Base-by-base conservation (phyloP, 148 eudicot species). In the Mesembryanthemum crystallinum region DNA sequence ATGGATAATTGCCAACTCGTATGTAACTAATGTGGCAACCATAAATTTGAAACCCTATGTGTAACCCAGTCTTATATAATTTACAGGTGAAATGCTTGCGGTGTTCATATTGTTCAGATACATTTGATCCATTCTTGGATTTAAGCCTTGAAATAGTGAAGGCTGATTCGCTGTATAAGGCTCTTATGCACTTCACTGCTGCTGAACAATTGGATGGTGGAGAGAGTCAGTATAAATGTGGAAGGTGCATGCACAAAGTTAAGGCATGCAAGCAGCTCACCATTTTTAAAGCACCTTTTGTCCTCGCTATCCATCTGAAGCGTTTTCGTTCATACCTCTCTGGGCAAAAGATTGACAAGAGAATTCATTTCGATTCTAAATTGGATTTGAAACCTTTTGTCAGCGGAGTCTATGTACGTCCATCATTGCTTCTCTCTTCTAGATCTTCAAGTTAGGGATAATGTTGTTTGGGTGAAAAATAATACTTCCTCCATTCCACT, bases 131-230 rank as follows among this genome's bases (percentile, higher is more conserved):
- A 10, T 95, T 92, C 74, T 76, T 95, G 73, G 99, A 95, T 82
- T 69, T 95, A 78, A 95, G 99, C 81, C 94, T 95, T 61, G 99
- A 95, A 82, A 95, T 95, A 73, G 64, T 47, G 30, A 92, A 84
- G 80, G 97, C 96, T 13, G 94, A 92, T 69, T 88, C 97, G 0
- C 72, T 95, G 71, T 27, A 78, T 11, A 90, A 89, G 75, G 97
- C 99, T 66, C 90, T 95, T 57, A 51, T 27, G 47, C 85, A 95
- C 82, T 95, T 90, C 82, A 91, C 96, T 24, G 91, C 91, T 55
- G 72, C 83, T 70, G 97, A 95, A 81, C 91, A 87, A 66, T 86
- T 95, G 70, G 99, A 95, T 79, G 96, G 94, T 43, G 99, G 99
- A 77, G 94, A 82, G 65, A 90, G 78, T 83, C 91, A 88, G 72